Base-by-base conservation (phyloP, 23 red algal genomes). In the Chondrus crispus region DNA sequence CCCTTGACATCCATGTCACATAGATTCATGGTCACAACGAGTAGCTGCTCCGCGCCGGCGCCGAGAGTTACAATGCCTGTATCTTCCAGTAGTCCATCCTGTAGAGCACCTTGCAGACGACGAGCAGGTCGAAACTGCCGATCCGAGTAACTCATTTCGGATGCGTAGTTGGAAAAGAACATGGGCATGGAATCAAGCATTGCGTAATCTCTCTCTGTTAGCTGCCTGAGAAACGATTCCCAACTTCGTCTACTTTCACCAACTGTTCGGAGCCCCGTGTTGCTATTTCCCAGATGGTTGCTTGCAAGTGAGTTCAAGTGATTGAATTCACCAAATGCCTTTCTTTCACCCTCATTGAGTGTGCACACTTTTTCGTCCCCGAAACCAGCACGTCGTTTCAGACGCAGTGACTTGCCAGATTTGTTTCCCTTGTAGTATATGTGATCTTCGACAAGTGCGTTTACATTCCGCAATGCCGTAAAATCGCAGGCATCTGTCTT, bases 91-190 rank as follows among this genome's bases (percentile, higher is more conserved):
- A 64, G 54, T 8, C 96, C 96, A 45, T 88, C 92, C 12, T 43
- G 46, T 28, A 93, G 16, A 29, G 96, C 90, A 19, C 47, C 88
- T 0, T 66, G 22, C 51, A 95, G 66, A 52, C 55, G 81, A 6
- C 77, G 85, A 42, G 76, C 92, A 3, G 91, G 92, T 38, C 63
- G 54, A 57, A 98, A 81, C 30, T 85, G 80, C 51, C 50, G 77
- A 42, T 94, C 77, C 20, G 91, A 68, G 74, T 87, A 98, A 24
- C 80, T 51, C 54, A 73, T 46, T 46, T 98, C 96, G 46, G 91
- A 89, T 36, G 87, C 87, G 39, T 88, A 57, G 71, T 83, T 90
- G 42, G 86, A 91, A 55, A 98, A 98, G 54, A 95, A 95, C 32
- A 89, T 91, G 32, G 96, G 96, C 11, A 88, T 95, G 13, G 88